A percentile compares a stretch with the other conserved stretches of the same genome.
These are phyloP conservation scores for Suhomyces sp. DNA, from an alignment of 805 yeast genomes.

Conservation along the genomic window DNA sequence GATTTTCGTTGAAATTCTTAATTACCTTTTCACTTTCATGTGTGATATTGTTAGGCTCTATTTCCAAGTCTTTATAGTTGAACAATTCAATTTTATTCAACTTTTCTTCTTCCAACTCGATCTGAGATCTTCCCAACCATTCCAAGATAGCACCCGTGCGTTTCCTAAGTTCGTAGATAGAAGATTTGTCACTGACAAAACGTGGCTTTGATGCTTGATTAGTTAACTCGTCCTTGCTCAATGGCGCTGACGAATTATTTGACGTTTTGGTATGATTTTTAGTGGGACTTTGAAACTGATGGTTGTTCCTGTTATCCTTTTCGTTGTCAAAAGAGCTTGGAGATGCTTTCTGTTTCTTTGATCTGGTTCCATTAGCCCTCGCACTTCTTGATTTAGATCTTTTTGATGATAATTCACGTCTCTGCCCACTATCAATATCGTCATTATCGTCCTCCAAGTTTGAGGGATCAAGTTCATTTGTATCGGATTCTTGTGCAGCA, in stretches of 20 bases:
- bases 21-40: constrained; percentile 31
- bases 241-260: constrained; percentile 8
- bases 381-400: constrained; percentile 9
- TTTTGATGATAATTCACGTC: constrained; percentile 1
- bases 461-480: constrained; percentile 5
- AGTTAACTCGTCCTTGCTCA: constrained; percentile 46
- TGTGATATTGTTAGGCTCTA: constrained; percentile 12
- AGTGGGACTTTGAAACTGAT: constrained; percentile 9
- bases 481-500: constrained; percentile 2
- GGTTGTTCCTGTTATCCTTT: too few relatives aligned
- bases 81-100: constrained; percentile 51
- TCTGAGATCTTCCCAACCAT: constrained; percentile 83
- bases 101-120: constrained; percentile 76
- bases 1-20: constrained; percentile 56
- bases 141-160: constrained; percentile 89
- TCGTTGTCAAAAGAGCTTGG: constrained; percentile 3
- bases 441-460: constrained; percentile 7
- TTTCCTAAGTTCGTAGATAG: constrained; percentile 80
- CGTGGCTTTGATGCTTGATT: constrained; percentile 82
- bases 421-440: constrained; percentile 1
- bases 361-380: constrained; percentile 7
- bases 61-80: constrained; percentile 39
- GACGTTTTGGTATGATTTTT: neutral
- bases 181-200: constrained; percentile 70
- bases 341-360: constrained; percentile 7